A percentile compares a stretch with the other conserved stretches of the same genome.
These are phyloP conservation scores for Aspergillus olivimuriae DNA, from an alignment of 495 filamentous ascomycete genomes.

Conservation along the genomic window DNA sequence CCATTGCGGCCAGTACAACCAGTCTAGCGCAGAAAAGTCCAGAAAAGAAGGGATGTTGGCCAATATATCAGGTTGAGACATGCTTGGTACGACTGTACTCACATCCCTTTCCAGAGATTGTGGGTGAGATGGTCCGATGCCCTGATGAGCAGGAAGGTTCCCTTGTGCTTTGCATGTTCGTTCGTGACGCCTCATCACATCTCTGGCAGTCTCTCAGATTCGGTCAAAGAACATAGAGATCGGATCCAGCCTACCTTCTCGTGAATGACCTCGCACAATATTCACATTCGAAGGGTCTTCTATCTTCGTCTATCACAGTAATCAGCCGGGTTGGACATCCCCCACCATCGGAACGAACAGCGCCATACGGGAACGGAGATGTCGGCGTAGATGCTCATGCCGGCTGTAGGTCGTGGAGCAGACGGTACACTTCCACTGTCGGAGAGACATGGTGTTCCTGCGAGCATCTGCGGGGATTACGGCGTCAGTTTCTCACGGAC, in stretches of 20 bases:
- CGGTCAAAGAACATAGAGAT: background rate
- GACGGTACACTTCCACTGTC: slow-evolving; percentile 13
- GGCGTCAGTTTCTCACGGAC: slow-evolving; percentile 1
- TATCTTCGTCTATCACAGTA: slow-evolving; percentile 13
- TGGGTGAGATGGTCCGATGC: no score
- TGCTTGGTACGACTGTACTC: background rate
- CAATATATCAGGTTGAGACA: background rate
- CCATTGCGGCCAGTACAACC: slow-evolving; percentile 10
- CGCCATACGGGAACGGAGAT: slow-evolving; percentile 18
- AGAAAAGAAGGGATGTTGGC: slow-evolving; percentile 5
- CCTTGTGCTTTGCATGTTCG: slow-evolving; percentile 18
- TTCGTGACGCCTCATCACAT: slow-evolving; percentile 21
- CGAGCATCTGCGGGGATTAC: no score
- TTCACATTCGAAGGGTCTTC: slow-evolving; percentile 15
- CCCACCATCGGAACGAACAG: background rate
- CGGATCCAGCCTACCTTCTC: slow-evolving; percentile 5
- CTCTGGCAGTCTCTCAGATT: slow-evolving; percentile 6
- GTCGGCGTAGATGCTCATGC: slow-evolving; percentile 20
- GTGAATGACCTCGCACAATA: slow-evolving; percentile 12
- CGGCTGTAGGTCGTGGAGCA: slow-evolving; percentile 19
- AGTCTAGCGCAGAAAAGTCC: slow-evolving; percentile 17
- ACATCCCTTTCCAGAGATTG: no score
- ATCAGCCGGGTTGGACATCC: no score
- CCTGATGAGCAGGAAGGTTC: background rate
- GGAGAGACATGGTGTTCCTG: slow-evolving; percentile 3